Base-by-base conservation (phyloP, 148 eudicot species). In the Cornus controversa region DNA sequence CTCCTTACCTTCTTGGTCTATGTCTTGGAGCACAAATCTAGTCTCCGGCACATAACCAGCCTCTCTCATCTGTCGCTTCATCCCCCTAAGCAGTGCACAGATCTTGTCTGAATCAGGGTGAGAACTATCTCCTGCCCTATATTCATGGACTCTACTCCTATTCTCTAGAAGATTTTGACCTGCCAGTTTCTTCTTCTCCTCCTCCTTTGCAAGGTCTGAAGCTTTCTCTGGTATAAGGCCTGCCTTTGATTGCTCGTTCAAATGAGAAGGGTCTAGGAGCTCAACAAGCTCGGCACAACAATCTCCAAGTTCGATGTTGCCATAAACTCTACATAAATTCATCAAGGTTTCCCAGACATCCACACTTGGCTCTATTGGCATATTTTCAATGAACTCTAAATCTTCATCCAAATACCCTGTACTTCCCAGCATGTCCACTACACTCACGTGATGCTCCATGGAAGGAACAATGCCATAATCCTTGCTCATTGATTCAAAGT, bases 21-120 rank as follows among this genome's bases (percentile, higher is more conserved):
- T 81, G 71, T 92, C 98, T 77, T 94, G 97, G 58, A 94, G 92
- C 83, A 94, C 97, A 80, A 87, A 89, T 82, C 86, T 92, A 23
- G 88, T 85, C 81, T 94, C 97, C n/a, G 97, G 84, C 62, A 94
- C 71, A 86, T 94, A 94, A 68, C 97, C 98, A 10, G 83, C 93
- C 77, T 92, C 97, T 84, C 85, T 94, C 84, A 94, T 72, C 25
- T 89, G 92, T 70, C 90, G 89, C 84, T 87, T 94, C 80, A 94
- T 64, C 27, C 91, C 88, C 80, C 92, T 84, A 67, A 94, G 90
- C 62, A 89, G 83, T 6, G 87, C 69, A 70, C 92, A 94, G 65
- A 94, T 82, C 84, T 84, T 90, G 28, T 89, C 92, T 7, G 79
- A 79, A 68, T 94, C 95, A 1, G 98, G 97, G 69, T 88, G 91